A percentile compares a stretch with the other conserved stretches of the same genome.
These are phyloP conservation scores for Talaromyces atroroseus DNA, from an alignment of 2,329 filamentous ascomycete species.

Conservation along the genomic window DNA sequence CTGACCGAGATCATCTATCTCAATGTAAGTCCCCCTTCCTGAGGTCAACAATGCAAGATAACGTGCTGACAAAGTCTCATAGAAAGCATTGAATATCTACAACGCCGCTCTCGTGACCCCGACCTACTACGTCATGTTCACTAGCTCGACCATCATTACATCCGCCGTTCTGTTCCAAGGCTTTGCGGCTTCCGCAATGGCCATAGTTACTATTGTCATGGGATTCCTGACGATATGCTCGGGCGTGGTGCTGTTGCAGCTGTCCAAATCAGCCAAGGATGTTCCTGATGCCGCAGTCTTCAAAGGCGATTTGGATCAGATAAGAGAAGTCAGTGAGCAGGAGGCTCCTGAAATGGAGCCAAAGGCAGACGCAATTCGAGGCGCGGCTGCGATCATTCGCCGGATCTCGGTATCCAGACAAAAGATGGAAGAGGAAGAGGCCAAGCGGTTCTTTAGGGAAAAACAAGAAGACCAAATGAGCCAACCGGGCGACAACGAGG, in stretches of 20 bases:
- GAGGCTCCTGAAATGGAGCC: slow-evolving; percentile 95
- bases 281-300: slow-evolving; percentile 92
- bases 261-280: slow-evolving; percentile 98
- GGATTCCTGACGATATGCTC: slow-evolving; percentile 92
- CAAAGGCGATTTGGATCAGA: slow-evolving; percentile 86
- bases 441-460: slow-evolving; percentile 72
- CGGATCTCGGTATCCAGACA: slow-evolving; percentile 70
- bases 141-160: slow-evolving; percentile 87
- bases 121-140: slow-evolving; percentile 98
- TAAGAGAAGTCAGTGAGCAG: slow-evolving; percentile 89
- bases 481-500: slow-evolving; percentile 71
- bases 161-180: slow-evolving; percentile 88
- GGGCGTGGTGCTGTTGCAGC: slow-evolving; percentile 83
- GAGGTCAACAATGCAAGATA: background rate
- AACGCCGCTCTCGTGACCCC: slow-evolving; percentile 96
- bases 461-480: slow-evolving; percentile 64
- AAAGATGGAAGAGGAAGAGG: slow-evolving; percentile 74
- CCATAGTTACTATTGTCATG: slow-evolving; percentile 84
- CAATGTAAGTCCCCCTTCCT: slow-evolving; percentile 62
- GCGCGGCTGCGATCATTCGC: slow-evolving; percentile 79
- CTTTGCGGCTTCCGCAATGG: slow-evolving; percentile 76
- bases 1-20: slow-evolving; percentile 91
- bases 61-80: slow-evolving; percentile 13
- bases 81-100: slow-evolving; percentile 98
- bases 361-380: slow-evolving; percentile 92